Conservation (phyloP, 2,329 filamentous ascomycete genomes). For the Nigrospora osmanthi region DNA sequence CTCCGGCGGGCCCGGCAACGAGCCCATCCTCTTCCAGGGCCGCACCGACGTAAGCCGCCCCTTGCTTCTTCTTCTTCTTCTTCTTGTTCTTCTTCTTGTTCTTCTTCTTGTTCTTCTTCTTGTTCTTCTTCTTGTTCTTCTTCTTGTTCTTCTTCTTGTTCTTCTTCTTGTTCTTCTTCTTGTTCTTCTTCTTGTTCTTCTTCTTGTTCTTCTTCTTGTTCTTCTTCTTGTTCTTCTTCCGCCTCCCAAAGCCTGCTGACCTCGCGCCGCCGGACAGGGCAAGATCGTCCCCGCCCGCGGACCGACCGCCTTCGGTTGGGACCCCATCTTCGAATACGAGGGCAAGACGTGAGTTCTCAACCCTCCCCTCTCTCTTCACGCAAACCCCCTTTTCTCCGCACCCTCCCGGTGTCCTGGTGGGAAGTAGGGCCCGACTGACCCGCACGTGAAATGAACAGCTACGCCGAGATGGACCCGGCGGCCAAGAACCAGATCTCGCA, state of each 20-base stretch:
- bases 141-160: not conserved
- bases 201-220: not conserved
- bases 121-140: not conserved
- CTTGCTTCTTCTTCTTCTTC: not conserved
- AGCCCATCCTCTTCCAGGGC: slow-evolving; percentile 86
- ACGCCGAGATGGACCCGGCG: slow-evolving; percentile 88
- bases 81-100: slow-evolving; percentile 1
- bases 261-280: slow-evolving; percentile 30
- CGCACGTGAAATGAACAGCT: slow-evolving; percentile 31
- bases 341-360: slow-evolving; percentile 60
- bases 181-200: not conserved
- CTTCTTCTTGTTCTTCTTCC: not conserved
- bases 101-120: not conserved
- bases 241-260: too few relatives aligned
- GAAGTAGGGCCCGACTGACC: not conserved
- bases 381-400: not conserved
- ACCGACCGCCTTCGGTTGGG: slow-evolving; percentile 82
- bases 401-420: not conserved
- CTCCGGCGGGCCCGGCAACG: slow-evolving; percentile 73
- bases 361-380: not conserved
- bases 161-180: not conserved
- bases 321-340: slow-evolving; percentile 90
- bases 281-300: slow-evolving; percentile 82
- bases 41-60: slow-evolving; percentile 59
- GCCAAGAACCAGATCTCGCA: slow-evolving; percentile 93